Conservation (phyloP, 2,329 filamentous ascomycete species). For the Penicillium sp. region DNA sequence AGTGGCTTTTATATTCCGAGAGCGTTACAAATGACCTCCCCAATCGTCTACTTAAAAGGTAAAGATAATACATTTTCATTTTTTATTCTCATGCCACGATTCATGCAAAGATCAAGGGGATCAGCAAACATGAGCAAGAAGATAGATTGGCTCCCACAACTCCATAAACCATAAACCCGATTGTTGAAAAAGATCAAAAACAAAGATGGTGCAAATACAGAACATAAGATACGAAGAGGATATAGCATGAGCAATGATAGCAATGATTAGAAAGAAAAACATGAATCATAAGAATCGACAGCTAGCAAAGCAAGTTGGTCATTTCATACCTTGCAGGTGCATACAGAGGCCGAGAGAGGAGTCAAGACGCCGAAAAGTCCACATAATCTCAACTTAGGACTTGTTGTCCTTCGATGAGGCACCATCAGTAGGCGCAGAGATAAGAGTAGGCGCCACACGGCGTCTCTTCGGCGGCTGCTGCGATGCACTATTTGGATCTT, state of each 20-base stretch:
- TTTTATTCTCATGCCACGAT: conserved; percentile 13
- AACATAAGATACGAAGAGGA: neutral
- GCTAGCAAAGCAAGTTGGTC: neutral
- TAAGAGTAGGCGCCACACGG: conserved; percentile 65
- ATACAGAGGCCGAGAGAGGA: neutral
- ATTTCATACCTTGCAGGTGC: neutral
- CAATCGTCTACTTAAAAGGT: neutral
- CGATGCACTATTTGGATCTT: conserved; percentile 43
- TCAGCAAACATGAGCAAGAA: conserved; percentile 8
- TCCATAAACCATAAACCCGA: neutral
- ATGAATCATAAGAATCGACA: conserved; percentile 21
- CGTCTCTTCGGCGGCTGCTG: conserved; percentile 61
- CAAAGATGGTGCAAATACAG: neutral
- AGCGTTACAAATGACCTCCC: neutral
- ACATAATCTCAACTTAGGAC: neutral
- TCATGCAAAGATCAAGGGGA: conserved; percentile 4
- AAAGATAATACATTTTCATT: conserved; percentile 3
- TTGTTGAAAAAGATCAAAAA: neutral
- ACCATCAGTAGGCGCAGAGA: conserved; percentile 37
- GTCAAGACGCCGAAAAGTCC: neutral
- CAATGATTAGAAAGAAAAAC: conserved; percentile 8
- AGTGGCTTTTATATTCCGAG: neutral
- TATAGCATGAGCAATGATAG: conserved; percentile 5
- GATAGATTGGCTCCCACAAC: neutral
- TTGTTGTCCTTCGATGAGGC: conserved; percentile 12